Evolutionary conservation across 2,329 filamentous ascomycete genomes (phyloP), one percentile per base, ranked within the genome.

Genomic region (Alternaria sp.): DNA sequence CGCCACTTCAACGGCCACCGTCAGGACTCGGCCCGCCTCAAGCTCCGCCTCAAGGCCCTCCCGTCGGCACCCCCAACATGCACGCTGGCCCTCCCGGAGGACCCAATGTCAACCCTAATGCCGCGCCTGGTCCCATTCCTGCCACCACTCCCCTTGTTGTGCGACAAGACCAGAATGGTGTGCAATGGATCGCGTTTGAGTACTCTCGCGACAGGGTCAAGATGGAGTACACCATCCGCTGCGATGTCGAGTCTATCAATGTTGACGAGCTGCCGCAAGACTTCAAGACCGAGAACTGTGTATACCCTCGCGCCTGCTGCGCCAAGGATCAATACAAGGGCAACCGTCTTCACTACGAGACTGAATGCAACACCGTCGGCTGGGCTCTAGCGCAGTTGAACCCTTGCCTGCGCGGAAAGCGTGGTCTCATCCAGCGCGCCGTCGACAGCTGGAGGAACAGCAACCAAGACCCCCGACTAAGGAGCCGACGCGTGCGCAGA

Each of bases 381-480:
- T 99, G 96, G 96, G 95, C 95, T 12, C 83, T 99, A 70, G 96
- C 96, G 3, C 92, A 98, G 77, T 84, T 99, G 58, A 99, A 99
- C 80, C 90, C 94, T 8, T 92, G 92, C 61, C 86, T 98, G 63
- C 89, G 95, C 67, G 95, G 95, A 71, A 98, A 98, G 86, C 89
- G 96, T 72, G 96, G 96, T 8, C 86, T 99, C 64, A 99, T 99
- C 71, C 96, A 99, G 84, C 88, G 96, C 69, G 96, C 96, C 2
- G 96, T 99, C 47, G 96, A 99, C 82, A 97, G 94, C 84, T 98
- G 96, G 96, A 88, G 96, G 67, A 99, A 99, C 84, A 98, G 95
- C 87, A 98, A 98, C 82, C 94, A 97, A 83, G 96, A 99, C 75
- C 93, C 93, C 54, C 88, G 94, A 71, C 85, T 98, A 76, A 89